phyloP scores from a whole-genome alignment of 148 eudicot genomes.

The Vaccinium darrowii region DNA sequence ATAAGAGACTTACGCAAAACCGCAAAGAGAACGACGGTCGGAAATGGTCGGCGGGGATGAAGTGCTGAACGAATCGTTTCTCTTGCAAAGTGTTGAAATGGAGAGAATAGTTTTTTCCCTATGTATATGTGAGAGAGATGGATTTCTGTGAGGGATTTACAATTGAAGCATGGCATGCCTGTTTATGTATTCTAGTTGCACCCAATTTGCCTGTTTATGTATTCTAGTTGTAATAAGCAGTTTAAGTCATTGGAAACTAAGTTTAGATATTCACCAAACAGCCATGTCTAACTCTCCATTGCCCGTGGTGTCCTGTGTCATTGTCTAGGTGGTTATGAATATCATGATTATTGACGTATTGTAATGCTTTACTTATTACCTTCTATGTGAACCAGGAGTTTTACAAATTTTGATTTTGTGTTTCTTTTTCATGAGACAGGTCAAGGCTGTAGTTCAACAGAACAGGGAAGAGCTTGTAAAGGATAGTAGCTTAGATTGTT shows the following conservation, averaged over 20 bases:
- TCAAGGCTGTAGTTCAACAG: slow-evolving; percentile 64
- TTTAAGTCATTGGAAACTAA: background rate
- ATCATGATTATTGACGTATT: background rate
- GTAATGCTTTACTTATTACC: background rate
- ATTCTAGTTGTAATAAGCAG: background rate
- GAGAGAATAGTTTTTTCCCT: too few species aligned
- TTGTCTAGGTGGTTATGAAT: background rate
- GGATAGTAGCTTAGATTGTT: slow-evolving; percentile 57
- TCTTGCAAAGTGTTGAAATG: too few species aligned
- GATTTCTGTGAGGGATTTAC: too few species aligned
- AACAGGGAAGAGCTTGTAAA: slow-evolving; percentile 72
- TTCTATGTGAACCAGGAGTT: background rate
- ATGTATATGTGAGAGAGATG: too few species aligned
- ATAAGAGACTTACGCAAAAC: too few species aligned
- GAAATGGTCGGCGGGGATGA: too few species aligned
- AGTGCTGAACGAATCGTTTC: too few species aligned
- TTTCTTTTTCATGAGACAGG: slow-evolving; percentile 45
- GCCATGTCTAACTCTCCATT: background rate
- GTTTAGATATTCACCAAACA: background rate
- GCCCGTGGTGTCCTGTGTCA: background rate
- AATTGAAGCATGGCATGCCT: too few species aligned
- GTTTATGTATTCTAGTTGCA: too few species aligned
- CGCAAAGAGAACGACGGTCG: too few species aligned
- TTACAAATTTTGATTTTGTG: background rate
- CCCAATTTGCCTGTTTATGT: too few species aligned